Evolutionary conservation across 2,329 filamentous ascomycete species (phyloP), one percentile per base, ranked within the genome.

Genomic region (Scedosporium apiospermum): DNA sequence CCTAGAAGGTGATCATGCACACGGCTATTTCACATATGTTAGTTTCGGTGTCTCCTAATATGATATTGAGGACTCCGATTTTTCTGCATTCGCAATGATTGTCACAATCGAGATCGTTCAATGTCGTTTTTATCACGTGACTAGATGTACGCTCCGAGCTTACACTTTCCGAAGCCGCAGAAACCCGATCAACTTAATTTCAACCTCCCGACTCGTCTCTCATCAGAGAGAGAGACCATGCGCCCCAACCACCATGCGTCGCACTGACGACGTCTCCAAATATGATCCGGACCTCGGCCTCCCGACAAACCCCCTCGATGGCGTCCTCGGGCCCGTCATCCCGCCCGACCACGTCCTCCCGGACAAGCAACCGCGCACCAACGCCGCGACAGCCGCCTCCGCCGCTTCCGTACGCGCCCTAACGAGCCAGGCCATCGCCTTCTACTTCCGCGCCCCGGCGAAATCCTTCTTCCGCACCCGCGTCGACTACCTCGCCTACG

Each of bases 391-490:
- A 2, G 92, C 90, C 58, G 89, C 90, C n/a, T 92, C 90, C 23
- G 92, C 92, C 4, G 92, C 92, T 23, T 86, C 90, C 49, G 89
- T 92, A 66, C 88, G 93, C 57, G 93, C 92, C 30, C 74, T 96
- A 65, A 93, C 88, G 68, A 89, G 91, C 6, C 89, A 96, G 71
- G 80, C 91, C 69, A 83, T 96, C 62, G 88, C 91, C 26, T 96
- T 96, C 69, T 97, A 96, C 76, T 97, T 96, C 72, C 83, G 92
- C 63, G 91, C 91, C 0, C 93, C 93, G 0, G 89, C 92, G 61
- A 96, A 96, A 75, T 90, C 92, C 16, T 97, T 97, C 72, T 96
- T 97, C 76, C 85, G 91, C 65, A 93, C 90, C 1, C 81, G 93
- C 64, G 91, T 97, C 66, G 93, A 97, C 78, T 96, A 92, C 67